Conservation (phyloP, 495 filamentous ascomycete genomes). For the Penicillium canescens region DNA sequence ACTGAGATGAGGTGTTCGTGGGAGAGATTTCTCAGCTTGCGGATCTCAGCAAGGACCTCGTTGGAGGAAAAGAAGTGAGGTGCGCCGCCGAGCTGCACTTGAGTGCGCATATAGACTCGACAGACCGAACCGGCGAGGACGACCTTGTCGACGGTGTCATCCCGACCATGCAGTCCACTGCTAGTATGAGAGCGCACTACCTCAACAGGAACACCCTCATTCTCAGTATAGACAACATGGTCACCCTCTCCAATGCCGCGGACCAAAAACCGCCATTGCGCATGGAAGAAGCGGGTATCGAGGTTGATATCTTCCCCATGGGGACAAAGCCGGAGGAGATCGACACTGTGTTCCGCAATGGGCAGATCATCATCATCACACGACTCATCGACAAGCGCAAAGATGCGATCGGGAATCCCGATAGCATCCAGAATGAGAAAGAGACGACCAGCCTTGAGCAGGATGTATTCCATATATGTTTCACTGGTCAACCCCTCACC, state of each 20-base stretch:
- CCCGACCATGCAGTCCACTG: slow-evolving; percentile 43
- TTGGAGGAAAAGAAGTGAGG: slow-evolving; percentile 59
- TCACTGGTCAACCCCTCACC: slow-evolving; percentile 88
- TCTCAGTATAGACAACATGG: slow-evolving; percentile 71
- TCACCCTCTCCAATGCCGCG: slow-evolving; percentile 68
- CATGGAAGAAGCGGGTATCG: slow-evolving; percentile 73
- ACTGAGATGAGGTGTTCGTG: slow-evolving; percentile 82
- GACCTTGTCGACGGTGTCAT: slow-evolving; percentile 67
- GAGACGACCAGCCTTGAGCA: slow-evolving; percentile 72
- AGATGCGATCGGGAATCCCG: slow-evolving; percentile 81
- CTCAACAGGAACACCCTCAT: slow-evolving; percentile 80
- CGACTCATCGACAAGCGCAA: slow-evolving; percentile 79
- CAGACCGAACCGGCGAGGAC: slow-evolving; percentile 46
- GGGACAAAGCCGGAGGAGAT: slow-evolving; percentile 62
- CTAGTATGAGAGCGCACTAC: slow-evolving; percentile 57
- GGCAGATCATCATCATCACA: slow-evolving; percentile 91
- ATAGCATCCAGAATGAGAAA: slow-evolving; percentile 83
- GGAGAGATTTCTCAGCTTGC: slow-evolving; percentile 59
- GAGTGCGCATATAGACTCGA: slow-evolving; percentile 66
- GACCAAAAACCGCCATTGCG: slow-evolving; percentile 80
- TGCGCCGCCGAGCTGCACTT: slow-evolving; percentile 61
- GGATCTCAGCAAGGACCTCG: slow-evolving; percentile 70
- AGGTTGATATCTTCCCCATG: slow-evolving; percentile 57
- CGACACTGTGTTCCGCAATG: slow-evolving; percentile 68
- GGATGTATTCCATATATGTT: slow-evolving; percentile 92